A percentile compares a stretch with the other conserved stretches of the same genome.
phyloP scores from a whole-genome alignment of 177 flowering plant species.

The Vitis hybrid region DNA sequence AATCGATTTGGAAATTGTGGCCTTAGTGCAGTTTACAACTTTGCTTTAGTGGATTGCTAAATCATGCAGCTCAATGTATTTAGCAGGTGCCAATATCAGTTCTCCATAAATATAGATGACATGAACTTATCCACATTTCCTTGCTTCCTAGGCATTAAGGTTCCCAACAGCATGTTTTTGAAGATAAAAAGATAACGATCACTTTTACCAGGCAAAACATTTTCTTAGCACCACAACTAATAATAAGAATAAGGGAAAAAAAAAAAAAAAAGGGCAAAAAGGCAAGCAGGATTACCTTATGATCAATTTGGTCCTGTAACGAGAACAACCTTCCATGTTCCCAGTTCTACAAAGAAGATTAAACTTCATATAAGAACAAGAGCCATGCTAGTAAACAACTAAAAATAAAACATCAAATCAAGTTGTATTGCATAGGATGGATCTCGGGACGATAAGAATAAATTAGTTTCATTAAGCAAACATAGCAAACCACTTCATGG shows the following conservation, averaged over 20 bases:
- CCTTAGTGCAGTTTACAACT: not conserved
- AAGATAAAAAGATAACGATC: not conserved
- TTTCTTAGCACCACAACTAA: not conserved
- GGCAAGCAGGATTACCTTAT: slow-evolving; percentile 58
- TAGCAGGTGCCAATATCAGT: not conserved
- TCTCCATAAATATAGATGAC: not conserved
- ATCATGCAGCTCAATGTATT: not conserved
- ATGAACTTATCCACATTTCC: too few relatives aligned
- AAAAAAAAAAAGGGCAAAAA: not conserved
- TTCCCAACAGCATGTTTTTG: not conserved
- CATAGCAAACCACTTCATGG: not conserved
- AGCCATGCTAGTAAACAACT: not conserved
- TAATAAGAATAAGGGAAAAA: too few relatives aligned
- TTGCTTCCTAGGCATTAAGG: not conserved
- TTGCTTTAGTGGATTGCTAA: not conserved
- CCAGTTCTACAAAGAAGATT: slow-evolving; percentile 54
- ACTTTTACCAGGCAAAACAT: not conserved
- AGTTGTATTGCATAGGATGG: not conserved
- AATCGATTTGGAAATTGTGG: not conserved
- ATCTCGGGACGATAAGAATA: not conserved
- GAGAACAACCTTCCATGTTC: slow-evolving; percentile 75
- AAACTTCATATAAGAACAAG: not conserved
- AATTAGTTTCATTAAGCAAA: not conserved
- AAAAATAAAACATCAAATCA: not conserved
- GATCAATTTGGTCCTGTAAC: slow-evolving; percentile 81